Evolutionary conservation across 1,139 yeast genomes (phyloP), one percentile per base, ranked within the genome.

Genomic region (Meyerozyma carpophila): DNA sequence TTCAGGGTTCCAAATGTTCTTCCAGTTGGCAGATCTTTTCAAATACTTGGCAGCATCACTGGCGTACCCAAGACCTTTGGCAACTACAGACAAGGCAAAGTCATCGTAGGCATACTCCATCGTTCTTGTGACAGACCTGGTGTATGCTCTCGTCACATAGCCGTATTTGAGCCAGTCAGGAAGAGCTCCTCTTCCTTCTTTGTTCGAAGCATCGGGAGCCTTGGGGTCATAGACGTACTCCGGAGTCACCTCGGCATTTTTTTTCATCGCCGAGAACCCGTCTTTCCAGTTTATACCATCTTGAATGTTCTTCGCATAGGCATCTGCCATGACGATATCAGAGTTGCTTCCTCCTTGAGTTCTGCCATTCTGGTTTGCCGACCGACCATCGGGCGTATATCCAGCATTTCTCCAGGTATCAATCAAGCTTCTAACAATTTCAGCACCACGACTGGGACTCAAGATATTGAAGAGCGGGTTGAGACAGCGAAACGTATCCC

Each of bases 291-390:
- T 48, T 4, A 65, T 50, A 6, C 45, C 44, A 5, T 49, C 47
- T 6, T 49, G 49, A 11, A 68, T 52, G 5, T 57, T 53, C 47
- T 68, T 68, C 14, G 62, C 54, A 42, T 51, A 65, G 1, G 70
- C 73, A 51, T 68, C 74, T 7, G 71, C 70, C 44, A 68, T 53
- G n/a, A 67, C 59, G 24, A 66, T 64, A 47, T 68, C 74, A 1
- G 71, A 65, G 45, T 68, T 65, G 36, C 68, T 58, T 0, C 73
- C 73, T 26, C 73, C 74, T 48, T 68, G 73, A 4, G 71, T 66
- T 32, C 65, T 53, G 9, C 73, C 73, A 42, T 66, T 64, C 46
- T 68, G 68, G 45, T 65, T 64, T 11, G 70, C 69, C 42, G 66
- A 57, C 36, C 73, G 53, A 5, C 67, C 72, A 49, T 68, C 73